A percentile compares a stretch with the other conserved stretches of the same genome.
Evolutionary conservation across 768 basidiomycete species (phyloP).

Genomic region (Stropharia rugosoannulata): DNA sequence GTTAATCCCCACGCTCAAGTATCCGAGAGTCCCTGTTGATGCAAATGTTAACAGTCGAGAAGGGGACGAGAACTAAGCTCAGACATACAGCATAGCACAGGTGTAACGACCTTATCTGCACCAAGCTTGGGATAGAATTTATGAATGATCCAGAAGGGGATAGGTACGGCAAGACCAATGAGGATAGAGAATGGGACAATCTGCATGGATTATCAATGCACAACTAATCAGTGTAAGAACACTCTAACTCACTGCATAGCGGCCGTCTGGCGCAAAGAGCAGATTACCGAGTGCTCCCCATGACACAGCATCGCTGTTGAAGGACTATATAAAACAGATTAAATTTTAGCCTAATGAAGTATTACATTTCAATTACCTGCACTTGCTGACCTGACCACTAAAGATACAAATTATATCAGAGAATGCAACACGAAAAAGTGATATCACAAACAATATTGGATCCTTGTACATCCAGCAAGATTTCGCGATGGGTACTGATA

Average conservation of each 20-base stretch:
- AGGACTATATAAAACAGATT: conserved; percentile 19
- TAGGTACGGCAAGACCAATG: conserved; percentile 49
- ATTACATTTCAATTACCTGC: conserved; percentile 16
- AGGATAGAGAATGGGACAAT: conserved; percentile 46
- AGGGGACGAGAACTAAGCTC: not conserved
- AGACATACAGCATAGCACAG: conserved; percentile 40
- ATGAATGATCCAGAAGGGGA: conserved; percentile 57
- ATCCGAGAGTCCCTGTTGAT: conserved; percentile 40
- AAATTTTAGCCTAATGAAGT: not conserved
- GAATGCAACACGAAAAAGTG: not conserved
- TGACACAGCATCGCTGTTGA: conserved; percentile 49
- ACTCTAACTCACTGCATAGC: conserved; percentile 38
- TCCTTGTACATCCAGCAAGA: conserved; percentile 50
- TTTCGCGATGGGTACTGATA: conserved; percentile 43
- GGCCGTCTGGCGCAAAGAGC: conserved; percentile 43
- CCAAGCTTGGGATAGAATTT: conserved; percentile 44
- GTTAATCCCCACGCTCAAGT: conserved; percentile 57
- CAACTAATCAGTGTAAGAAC: conserved; percentile 13
- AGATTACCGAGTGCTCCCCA: conserved; percentile 57
- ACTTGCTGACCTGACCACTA: conserved; percentile 50
- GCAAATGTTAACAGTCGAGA: not conserved
- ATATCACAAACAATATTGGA: conserved; percentile 42
- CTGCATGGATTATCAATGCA: conserved; percentile 22
- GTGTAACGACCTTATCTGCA: conserved; percentile 49
- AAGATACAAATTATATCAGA: conserved; percentile 15